phyloP scores from a whole-genome alignment of 225 moss, liverwort and hornwort genomes.

The Lunularia cruciata region DNA sequence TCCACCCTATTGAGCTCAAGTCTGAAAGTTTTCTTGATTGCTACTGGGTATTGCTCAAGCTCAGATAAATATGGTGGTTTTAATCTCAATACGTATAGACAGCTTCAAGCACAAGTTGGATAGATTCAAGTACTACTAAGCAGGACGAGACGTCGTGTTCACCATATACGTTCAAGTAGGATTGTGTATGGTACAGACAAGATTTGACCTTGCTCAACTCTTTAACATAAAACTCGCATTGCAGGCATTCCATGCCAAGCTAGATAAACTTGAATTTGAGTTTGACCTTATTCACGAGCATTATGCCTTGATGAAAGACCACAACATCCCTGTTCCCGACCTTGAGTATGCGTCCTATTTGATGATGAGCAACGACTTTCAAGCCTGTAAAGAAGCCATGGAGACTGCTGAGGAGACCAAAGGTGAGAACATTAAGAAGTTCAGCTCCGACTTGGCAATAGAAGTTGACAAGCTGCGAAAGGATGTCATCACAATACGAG shows the following conservation, averaged over 20 bases:
- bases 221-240: neutral
- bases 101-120: too few relatives aligned
- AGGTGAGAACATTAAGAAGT: slow-evolving; percentile 65
- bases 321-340: slow-evolving; percentile 60
- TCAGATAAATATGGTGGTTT: too few relatives aligned
- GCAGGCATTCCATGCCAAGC: slow-evolving; percentile 49
- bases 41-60: too few relatives aligned
- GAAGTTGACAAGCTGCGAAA: slow-evolving; percentile 67
- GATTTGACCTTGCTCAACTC: neutral
- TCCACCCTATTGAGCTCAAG: too few relatives aligned
- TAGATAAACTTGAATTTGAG: slow-evolving; percentile 50
- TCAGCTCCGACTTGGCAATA: slow-evolving; percentile 53
- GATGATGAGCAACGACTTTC: slow-evolving; percentile 64
- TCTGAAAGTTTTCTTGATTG: neutral
- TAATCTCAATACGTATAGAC: too few relatives aligned
- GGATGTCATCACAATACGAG: slow-evolving; percentile 63
- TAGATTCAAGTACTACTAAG: too few relatives aligned
- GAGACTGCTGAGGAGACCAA: slow-evolving; percentile 66
- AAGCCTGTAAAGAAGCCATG: slow-evolving; percentile 70
- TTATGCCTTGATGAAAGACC: slow-evolving; percentile 63
- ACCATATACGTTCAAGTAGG: too few relatives aligned
- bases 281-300: slow-evolving; percentile 65
- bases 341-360: slow-evolving; percentile 66
- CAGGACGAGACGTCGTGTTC: too few relatives aligned
- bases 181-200: too few relatives aligned